Conservation (phyloP, 768 basidiomycete genomes). For the Phylloporus rhodoxanthus region DNA sequence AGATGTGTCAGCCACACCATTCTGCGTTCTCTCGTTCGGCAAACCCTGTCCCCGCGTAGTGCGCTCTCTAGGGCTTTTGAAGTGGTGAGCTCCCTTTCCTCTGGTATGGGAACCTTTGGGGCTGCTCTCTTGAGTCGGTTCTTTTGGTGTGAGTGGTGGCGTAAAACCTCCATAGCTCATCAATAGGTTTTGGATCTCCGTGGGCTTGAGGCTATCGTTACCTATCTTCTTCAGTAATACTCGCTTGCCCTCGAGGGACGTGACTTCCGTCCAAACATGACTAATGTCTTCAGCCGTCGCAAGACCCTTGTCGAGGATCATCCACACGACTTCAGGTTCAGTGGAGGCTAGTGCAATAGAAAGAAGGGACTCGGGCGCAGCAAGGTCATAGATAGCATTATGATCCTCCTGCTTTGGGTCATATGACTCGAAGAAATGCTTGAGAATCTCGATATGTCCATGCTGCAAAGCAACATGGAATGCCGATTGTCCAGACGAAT, state of each 20-base stretch:
- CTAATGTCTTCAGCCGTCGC: slow-evolving; percentile 44
- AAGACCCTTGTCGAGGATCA: slow-evolving; percentile 56
- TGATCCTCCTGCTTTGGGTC: slow-evolving; percentile 50
- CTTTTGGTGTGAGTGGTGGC: slow-evolving; percentile 35
- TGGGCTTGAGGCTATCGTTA: slow-evolving; percentile 33
- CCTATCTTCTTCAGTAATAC: slow-evolving; percentile 20
- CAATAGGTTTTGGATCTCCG: slow-evolving; percentile 50
- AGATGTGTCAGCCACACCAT: slow-evolving; percentile 8
- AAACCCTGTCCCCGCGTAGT: slow-evolving; percentile 1
- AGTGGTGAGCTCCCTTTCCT: slow-evolving; percentile 8
- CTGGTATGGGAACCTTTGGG: slow-evolving; percentile 1
- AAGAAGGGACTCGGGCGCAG: slow-evolving; percentile 41
- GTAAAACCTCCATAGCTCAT: slow-evolving; percentile 47
- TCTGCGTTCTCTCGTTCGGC: slow-evolving; percentile 4
- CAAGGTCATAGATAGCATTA: slow-evolving; percentile 41
- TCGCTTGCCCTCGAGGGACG: slow-evolving; percentile 32
- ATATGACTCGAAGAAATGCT: slow-evolving; percentile 58
- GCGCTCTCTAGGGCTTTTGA: background rate
- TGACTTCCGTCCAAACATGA: slow-evolving; percentile 46
- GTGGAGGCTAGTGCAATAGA: slow-evolving; percentile 53
- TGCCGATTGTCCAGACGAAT: slow-evolving; percentile 51
- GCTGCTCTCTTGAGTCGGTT: slow-evolving; percentile 4
- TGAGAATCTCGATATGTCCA: slow-evolving; percentile 48
- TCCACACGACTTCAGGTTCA: slow-evolving; percentile 60
- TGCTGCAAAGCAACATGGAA: slow-evolving; percentile 59